phyloP scores from a whole-genome alignment of 345 rosid species.

The Melaleuca quinquenervia region DNA sequence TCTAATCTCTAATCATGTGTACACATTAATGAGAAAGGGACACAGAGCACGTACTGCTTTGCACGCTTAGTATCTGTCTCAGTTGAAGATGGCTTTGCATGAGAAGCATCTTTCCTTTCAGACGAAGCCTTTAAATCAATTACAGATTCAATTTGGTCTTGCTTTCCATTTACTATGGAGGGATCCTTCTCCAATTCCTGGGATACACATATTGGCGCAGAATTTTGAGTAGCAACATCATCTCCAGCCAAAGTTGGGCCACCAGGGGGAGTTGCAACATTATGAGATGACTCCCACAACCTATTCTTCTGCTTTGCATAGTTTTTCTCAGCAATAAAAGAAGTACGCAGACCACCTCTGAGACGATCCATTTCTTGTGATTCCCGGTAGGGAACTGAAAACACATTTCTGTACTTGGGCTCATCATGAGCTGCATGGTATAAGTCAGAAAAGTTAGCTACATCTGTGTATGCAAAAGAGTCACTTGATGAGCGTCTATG shows the following conservation, averaged over 20 bases:
- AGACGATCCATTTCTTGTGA: conserved; percentile 25
- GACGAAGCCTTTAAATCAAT: conserved; percentile 26
- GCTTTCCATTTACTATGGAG: conserved; percentile 11
- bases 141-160: conserved; percentile 3
- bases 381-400: conserved; percentile 27
- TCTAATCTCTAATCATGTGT: neutral
- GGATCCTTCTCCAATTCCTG: conserved; percentile 7
- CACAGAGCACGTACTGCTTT: conserved; percentile 65
- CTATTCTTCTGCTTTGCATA: conserved; percentile 7
- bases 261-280: neutral
- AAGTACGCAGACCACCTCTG: conserved; percentile 20
- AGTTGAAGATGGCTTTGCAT: conserved; percentile 24
- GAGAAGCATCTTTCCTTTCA: conserved; percentile 48
- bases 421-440: conserved; percentile 12
- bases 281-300: conserved; percentile 8
- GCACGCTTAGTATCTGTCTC: conserved; percentile 71
- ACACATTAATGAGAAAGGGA: neutral
- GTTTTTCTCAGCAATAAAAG: neutral
- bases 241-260: neutral
- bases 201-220: conserved; percentile 2
- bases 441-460: neutral
- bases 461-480: conserved; percentile 33
- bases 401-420: conserved; percentile 5
- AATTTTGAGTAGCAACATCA: conserved; percentile 5
- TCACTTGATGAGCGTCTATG: conserved; percentile 65